Base-by-base conservation (phyloP, 805 yeast genomes). In the Metschnikowia reukaufii region DNA sequence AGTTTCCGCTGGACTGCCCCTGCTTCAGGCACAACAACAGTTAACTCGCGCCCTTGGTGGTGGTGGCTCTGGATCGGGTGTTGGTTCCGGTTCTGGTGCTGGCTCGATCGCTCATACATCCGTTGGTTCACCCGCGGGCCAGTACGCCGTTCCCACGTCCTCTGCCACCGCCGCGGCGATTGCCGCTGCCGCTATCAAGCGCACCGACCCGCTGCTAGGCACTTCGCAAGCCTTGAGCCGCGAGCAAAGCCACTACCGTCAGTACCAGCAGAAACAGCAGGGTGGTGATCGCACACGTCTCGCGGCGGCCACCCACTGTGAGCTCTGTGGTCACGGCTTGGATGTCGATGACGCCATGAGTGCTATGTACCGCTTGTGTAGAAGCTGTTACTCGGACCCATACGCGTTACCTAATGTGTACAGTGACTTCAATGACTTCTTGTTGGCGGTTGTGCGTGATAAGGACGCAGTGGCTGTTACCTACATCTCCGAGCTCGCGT, bases 301-400 rank as follows among this genome's bases (percentile, higher is more conserved):
- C 33, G 39, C 30, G 18, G 51, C 50, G 20, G 57, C 58, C n/a
- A 47, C 59, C 15, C 17, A 38, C 36, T 67, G 72, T 49, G 68
- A 65, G 45, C 58, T 66, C 35, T 67, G 72, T 44, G 42, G 55
- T 18, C 36, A 45, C 9, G 47, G 53, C 35, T 54, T 66, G 41
- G 65, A 61, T 46, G 42, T 56, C 12, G 57, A 51, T 27, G 68
- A 64, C 50, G 56, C 60, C 23, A 41, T 63, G 40, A 56, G 61
- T 21, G 49, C 50, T 38, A 57, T 54, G 37, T 66, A 65, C 47
- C 59, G 62, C 36, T 58, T 66, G 44, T 66, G 70, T 54, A 31
- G 50, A 13, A 40, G 39, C 32, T 67, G 72, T 53, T 65, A 58
- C 50, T 37, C 58, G 12, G 61, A 67, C 50, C 72, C 72, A 3